Percentiles rank a stretch among this genome's conserved stretches.
Conservation (phyloP, 306 rosid species). For the Canavalia ensiformis region DNA sequence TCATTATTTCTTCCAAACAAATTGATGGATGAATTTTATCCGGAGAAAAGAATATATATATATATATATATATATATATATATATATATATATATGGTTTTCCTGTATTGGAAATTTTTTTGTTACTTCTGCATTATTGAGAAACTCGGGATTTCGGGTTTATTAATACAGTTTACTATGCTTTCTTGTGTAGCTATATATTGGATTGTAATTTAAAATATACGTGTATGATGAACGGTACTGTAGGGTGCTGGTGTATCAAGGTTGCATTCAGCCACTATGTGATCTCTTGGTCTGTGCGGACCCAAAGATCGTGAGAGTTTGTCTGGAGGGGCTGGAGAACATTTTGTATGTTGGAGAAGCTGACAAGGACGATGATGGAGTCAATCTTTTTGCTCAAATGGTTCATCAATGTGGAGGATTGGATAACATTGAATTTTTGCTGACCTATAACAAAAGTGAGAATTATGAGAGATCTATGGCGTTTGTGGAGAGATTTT, state of each 20-base stretch:
- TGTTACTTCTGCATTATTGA: too few species aligned
- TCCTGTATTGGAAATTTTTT: too few species aligned
- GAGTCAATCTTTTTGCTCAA: constrained; percentile 64
- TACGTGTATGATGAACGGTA: neutral
- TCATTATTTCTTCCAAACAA: too few species aligned
- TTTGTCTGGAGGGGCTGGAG: constrained; percentile 75
- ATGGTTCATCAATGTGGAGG: constrained; percentile 68
- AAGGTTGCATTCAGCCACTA: constrained; percentile 66
- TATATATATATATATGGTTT: too few species aligned
- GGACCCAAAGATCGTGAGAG: constrained; percentile 62
- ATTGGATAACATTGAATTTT: constrained; percentile 66
- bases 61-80: too few species aligned
- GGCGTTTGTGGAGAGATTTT: constrained; percentile 50
- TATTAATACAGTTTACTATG: neutral
- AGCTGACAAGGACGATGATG: constrained; percentile 64
- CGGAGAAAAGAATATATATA: too few species aligned
- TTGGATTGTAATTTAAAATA: neutral
- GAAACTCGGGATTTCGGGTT: too few species aligned
- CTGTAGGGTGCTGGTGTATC: neutral
- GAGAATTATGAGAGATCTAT: constrained; percentile 72
- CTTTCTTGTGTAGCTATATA: too few species aligned
- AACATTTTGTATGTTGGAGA: constrained; percentile 76
- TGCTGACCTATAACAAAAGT: constrained; percentile 67
- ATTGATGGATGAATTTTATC: too few species aligned
- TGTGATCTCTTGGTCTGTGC: constrained; percentile 71